These are phyloP conservation scores for Aeschynomene evenia DNA, from an alignment of 306 rosid species.

Conservation along the genomic window DNA sequence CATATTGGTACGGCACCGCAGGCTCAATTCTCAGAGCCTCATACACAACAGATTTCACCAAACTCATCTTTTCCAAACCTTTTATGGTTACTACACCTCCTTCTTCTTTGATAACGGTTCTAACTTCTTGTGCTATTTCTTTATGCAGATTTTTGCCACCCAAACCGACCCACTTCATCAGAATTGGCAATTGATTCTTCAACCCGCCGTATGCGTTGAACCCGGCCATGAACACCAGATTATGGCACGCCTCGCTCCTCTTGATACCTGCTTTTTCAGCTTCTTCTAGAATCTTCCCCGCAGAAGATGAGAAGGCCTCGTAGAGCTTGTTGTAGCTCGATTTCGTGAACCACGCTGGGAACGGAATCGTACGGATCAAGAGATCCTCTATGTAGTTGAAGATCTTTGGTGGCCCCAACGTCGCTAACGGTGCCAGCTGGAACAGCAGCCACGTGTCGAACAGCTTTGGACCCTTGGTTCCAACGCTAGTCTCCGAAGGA, in stretches of 20 bases:
- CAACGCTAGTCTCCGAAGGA: conserved; percentile 31
- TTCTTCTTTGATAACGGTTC: conserved; percentile 42
- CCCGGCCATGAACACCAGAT: conserved; percentile 55
- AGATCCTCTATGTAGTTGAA: conserved; percentile 54
- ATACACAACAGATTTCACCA: conserved; percentile 59
- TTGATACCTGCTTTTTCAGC: conserved; percentile 46
- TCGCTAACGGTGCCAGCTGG: conserved; percentile 56
- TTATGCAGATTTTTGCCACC: conserved; percentile 50
- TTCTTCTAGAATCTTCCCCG: conserved; percentile 40
- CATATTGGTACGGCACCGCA: conserved; percentile 67
- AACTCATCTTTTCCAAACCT: conserved; percentile 49
- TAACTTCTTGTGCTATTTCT: conserved; percentile 45
- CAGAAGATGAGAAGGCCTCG: conserved; percentile 38
- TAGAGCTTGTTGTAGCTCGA: conserved; percentile 49
- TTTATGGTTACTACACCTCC: conserved; percentile 46
- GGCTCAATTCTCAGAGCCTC: conserved; percentile 67
- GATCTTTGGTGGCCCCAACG: conserved; percentile 46
- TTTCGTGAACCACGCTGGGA: conserved; percentile 46
- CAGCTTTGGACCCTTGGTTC: conserved; percentile 37
- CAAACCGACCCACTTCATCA: conserved; percentile 63
- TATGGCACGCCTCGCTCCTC: conserved; percentile 65
- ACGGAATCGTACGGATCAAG: conserved; percentile 43
- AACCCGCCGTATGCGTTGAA: conserved; percentile 75
- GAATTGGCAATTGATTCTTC: conserved; percentile 45
- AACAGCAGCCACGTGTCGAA: conserved; percentile 43